These are phyloP conservation scores for Dendrobium officinale DNA, from an alignment of 106 monocot species.

Conservation along the genomic window DNA sequence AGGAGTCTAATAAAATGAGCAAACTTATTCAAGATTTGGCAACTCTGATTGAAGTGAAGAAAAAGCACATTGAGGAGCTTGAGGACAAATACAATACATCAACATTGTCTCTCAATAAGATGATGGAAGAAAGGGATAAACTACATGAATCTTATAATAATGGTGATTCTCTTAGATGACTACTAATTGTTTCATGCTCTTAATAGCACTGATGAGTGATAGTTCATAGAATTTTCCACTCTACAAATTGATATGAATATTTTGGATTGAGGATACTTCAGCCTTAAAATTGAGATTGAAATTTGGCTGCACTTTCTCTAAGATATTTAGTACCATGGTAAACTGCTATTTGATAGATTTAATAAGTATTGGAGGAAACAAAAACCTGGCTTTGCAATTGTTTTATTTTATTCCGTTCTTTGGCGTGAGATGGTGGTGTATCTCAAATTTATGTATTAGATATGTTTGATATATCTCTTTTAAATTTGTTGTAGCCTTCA, in stretches of 20 bases:
- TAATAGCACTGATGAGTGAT: neutral
- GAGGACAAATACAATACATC: slow-evolving; percentile 40
- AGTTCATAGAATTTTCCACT: neutral
- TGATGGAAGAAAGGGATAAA: slow-evolving; percentile 42
- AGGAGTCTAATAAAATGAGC: slow-evolving; percentile 31
- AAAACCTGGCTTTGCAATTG: neutral
- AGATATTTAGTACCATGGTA: neutral
- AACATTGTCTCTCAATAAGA: slow-evolving; percentile 30
- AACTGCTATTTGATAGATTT: neutral
- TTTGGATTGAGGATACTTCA: neutral
- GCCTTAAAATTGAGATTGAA: neutral
- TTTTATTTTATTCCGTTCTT: neutral
- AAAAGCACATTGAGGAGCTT: slow-evolving; percentile 41
- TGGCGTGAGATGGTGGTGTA: neutral
- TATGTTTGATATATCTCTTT: neutral
- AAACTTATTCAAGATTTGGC: slow-evolving; percentile 40
- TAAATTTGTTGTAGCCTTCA: neutral
- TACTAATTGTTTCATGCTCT: neutral
- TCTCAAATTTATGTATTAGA: neutral
- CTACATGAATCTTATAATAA: slow-evolving; percentile 45
- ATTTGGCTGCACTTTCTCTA: slow-evolving; percentile 2
- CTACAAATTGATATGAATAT: neutral
- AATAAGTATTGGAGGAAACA: neutral
- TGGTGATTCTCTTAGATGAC: slow-evolving; percentile 23
- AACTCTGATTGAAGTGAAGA: slow-evolving; percentile 44